phyloP scores from a whole-genome alignment of 2,329 filamentous ascomycete species.

The Colletotrichum musae region DNA sequence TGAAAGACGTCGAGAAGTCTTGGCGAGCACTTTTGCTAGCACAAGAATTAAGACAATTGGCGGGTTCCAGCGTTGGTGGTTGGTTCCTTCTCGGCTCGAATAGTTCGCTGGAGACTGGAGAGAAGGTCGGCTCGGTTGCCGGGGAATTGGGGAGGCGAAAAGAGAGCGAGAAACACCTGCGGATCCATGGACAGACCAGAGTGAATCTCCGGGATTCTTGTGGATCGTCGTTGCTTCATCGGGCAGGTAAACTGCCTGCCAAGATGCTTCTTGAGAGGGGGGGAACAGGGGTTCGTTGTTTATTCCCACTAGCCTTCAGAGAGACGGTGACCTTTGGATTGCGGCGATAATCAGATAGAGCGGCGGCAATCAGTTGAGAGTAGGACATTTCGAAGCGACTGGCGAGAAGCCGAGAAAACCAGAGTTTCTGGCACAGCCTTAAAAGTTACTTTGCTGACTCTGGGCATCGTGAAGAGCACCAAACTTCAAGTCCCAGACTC shows the following conservation, averaged over 20 bases:
- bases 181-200: not conserved
- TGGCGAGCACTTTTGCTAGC: slow-evolving; percentile 35
- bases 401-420: no score
- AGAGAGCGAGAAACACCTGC: slow-evolving; percentile 1
- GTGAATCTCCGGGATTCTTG: slow-evolving; percentile 5
- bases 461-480: not conserved
- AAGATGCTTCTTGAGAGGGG: slow-evolving; percentile 33
- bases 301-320: slow-evolving; percentile 13
- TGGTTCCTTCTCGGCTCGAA: slow-evolving; percentile 1
- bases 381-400: not conserved
- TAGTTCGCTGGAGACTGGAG: not conserved
- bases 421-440: not conserved
- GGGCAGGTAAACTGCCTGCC: slow-evolving; percentile 32
- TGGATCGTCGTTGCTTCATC: slow-evolving; percentile 36
- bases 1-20: slow-evolving; percentile 26
- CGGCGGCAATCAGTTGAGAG: no score
- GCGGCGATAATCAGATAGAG: no score
- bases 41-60: slow-evolving; percentile 4
- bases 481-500: not conserved
- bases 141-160: slow-evolving; percentile 4
- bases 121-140: slow-evolving; percentile 12
- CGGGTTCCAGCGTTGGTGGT: no score
- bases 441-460: not conserved
- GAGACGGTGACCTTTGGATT: not conserved
- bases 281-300: slow-evolving; percentile 20